phyloP scores from a whole-genome alignment of 306 rosid species.

The Albizia julibrissin region DNA sequence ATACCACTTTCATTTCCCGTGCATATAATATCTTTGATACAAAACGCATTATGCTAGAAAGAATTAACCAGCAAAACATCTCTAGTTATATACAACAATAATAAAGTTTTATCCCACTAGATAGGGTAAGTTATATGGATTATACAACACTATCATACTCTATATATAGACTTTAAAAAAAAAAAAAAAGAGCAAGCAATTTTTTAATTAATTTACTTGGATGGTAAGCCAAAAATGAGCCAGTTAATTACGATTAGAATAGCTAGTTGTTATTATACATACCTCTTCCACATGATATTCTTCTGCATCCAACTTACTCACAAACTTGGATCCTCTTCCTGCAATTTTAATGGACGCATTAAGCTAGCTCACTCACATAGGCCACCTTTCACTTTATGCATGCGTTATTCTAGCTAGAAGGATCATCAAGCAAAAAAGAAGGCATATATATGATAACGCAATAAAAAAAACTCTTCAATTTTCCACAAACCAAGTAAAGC shows the following conservation, averaged over 20 bases:
- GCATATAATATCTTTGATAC: not conserved
- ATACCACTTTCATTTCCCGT: not conserved
- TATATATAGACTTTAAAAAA: not conserved
- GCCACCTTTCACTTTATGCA: not conserved
- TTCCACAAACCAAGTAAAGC: not conserved
- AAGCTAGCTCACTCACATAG: not conserved
- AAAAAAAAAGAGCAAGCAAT: not conserved
- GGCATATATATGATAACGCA: not conserved
- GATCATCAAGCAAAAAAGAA: not conserved
- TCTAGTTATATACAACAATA: not conserved
- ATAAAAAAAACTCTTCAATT: not conserved
- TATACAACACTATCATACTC: too few relatives aligned
- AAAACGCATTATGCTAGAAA: not conserved
- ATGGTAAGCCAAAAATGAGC: not conserved
- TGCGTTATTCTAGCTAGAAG: slow-evolving; percentile 22
- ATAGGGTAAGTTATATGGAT: too few relatives aligned
- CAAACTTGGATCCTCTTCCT: slow-evolving; percentile 40
- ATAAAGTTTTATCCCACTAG: too few relatives aligned
- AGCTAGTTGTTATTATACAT: not conserved
- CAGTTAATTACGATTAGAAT: not conserved
- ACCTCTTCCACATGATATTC: slow-evolving; percentile 26
- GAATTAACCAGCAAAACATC: not conserved
- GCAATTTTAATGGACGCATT: slow-evolving; percentile 24
- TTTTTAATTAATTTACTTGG: not conserved
- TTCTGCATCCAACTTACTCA: slow-evolving; percentile 31